Percentiles rank a stretch among this genome's conserved stretches.
Conservation (phyloP, 352 stramenopile genomes). For the Phytophthora melonis region DNA sequence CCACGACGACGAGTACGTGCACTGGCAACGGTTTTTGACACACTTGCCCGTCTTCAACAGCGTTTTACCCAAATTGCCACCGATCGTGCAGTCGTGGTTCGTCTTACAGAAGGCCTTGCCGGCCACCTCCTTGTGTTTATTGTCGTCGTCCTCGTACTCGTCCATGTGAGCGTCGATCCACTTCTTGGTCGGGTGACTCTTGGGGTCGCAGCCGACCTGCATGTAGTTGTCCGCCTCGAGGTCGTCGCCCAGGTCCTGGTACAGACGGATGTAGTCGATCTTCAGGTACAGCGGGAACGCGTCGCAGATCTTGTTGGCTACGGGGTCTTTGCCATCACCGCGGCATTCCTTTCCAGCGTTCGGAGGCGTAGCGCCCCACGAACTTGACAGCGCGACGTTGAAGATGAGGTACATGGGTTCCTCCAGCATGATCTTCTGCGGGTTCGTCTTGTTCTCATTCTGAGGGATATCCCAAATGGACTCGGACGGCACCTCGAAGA, state of each 20-base stretch:
- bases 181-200: conserved; percentile 48
- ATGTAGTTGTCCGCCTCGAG: conserved; percentile 39
- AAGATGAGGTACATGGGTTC: conserved; percentile 69
- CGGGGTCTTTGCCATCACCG: conserved; percentile 33
- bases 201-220: conserved; percentile 47
- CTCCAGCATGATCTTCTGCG: conserved; percentile 50
- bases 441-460: conserved; percentile 50
- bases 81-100: conserved; percentile 53
- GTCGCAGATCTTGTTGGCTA: conserved; percentile 50
- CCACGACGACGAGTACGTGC: conserved; percentile 45
- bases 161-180: conserved; percentile 53
- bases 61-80: conserved; percentile 21
- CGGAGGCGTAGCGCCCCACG: conserved; percentile 50
- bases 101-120: conserved; percentile 44
- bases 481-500: conserved; percentile 80
- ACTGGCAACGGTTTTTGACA: conserved; percentile 53
- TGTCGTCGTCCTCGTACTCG: conserved; percentile 50
- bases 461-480: conserved; percentile 51
- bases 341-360: conserved; percentile 45
- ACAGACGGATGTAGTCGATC: conserved; percentile 90
- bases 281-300: conserved; percentile 67
- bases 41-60: conserved; percentile 48
- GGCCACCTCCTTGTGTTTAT: conserved; percentile 40
- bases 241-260: conserved; percentile 61
- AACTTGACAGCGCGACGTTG: conserved; percentile 58